Conservation (phyloP, 306 rosid species). For the Styphnolobium japonicum region DNA sequence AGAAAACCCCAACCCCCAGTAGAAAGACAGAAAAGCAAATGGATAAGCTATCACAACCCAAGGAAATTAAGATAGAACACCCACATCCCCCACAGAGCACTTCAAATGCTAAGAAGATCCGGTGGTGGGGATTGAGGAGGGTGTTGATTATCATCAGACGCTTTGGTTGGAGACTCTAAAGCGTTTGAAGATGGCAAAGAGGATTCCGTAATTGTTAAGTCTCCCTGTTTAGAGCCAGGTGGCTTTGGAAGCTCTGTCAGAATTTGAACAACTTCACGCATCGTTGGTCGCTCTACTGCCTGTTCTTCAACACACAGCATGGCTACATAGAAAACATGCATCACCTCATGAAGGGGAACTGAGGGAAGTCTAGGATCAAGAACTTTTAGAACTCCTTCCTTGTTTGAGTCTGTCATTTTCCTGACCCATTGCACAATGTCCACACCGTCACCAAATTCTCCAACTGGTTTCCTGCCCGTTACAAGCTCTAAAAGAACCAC, state of each 20-base stretch:
- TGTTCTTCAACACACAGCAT: conserved; percentile 96
- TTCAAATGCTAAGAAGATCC: conserved; percentile 90
- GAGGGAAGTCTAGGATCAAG: conserved; percentile 89
- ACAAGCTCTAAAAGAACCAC: conserved; percentile 84
- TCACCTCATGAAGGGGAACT: conserved; percentile 83
- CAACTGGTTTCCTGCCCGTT: conserved; percentile 89
- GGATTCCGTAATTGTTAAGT: conserved; percentile 43
- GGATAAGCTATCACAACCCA: conserved; percentile 23
- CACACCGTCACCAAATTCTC: conserved; percentile 95
- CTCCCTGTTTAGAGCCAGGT: conserved; percentile 50
- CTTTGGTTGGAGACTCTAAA: conserved; percentile 43
- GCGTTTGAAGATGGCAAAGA: conserved; percentile 45
- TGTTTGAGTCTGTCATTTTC: conserved; percentile 81
- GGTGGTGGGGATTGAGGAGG: conserved; percentile 61
- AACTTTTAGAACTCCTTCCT: conserved; percentile 79
- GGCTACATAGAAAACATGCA: conserved; percentile 90
- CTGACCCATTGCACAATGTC: conserved; percentile 97
- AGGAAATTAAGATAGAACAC: conserved; percentile 37
- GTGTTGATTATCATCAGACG: conserved; percentile 42
- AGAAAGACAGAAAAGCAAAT: conserved; percentile 20
- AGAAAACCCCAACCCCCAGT: conserved; percentile 32
- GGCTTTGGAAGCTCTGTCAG: conserved; percentile 85
- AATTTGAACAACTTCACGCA: conserved; percentile 97
- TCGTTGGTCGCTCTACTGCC: conserved; percentile 93
- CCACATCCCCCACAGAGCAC: conserved; percentile 13